phyloP scores from a whole-genome alignment of 306 rosid genomes.

The Purshia tridentata region DNA sequence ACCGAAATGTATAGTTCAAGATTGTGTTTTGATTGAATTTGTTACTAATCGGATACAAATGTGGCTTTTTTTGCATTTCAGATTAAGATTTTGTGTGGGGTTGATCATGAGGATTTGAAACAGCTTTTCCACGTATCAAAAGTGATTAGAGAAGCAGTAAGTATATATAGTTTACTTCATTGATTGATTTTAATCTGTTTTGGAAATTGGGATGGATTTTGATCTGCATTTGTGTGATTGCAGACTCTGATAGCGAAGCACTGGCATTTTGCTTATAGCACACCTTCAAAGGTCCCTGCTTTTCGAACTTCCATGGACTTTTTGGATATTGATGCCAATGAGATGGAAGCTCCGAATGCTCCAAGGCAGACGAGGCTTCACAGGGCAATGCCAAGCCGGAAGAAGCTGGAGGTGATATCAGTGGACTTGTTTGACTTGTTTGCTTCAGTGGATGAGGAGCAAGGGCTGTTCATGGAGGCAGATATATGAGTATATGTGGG shows the following conservation, averaged over 20 bases:
- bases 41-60: neutral
- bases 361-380: slow-evolving; percentile 33
- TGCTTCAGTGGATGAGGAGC: slow-evolving; percentile 29
- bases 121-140: slow-evolving; percentile 67
- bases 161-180: slow-evolving; percentile 10
- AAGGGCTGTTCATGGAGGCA: slow-evolving; percentile 25
- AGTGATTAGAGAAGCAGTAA: slow-evolving; percentile 57
- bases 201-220: neutral
- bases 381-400: slow-evolving; percentile 28
- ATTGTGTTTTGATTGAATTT: neutral
- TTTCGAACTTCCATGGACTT: slow-evolving; percentile 32
- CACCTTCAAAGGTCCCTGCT: slow-evolving; percentile 56
- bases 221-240: slow-evolving; percentile 25
- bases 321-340: slow-evolving; percentile 33
- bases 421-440: slow-evolving; percentile 55
- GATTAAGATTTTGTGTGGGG: slow-evolving; percentile 61
- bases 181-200: neutral
- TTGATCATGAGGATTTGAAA: slow-evolving; percentile 69
- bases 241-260: slow-evolving; percentile 57
- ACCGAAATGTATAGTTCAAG: no score
- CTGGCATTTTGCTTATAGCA: slow-evolving; percentile 57
- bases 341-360: slow-evolving; percentile 58
- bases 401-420: slow-evolving; percentile 44
- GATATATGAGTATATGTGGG: neutral
- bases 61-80: slow-evolving; percentile 14